These are phyloP conservation scores for Allomyces arbusculus DNA, from an alignment of 192 early-diverging fungal species.

Conservation along the genomic window DNA sequence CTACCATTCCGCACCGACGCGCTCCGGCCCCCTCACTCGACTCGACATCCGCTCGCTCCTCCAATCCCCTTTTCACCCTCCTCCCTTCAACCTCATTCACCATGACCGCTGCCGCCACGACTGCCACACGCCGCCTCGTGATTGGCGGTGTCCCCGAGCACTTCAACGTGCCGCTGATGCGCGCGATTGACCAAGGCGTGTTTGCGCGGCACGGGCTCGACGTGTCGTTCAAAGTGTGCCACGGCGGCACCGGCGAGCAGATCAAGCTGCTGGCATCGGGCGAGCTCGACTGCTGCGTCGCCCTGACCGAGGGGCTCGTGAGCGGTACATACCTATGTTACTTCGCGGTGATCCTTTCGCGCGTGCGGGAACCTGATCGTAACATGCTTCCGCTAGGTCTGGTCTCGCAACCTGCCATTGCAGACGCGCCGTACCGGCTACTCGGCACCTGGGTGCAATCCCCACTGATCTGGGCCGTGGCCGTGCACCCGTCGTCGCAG, in stretches of 20 bases:
- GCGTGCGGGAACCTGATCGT: too few relatives aligned
- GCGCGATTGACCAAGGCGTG: not conserved
- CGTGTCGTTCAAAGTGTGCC: not conserved
- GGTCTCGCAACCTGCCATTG: too few relatives aligned
- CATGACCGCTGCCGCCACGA: too few relatives aligned
- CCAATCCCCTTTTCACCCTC: too few relatives aligned
- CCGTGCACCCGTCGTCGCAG: not conserved
- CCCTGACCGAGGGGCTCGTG: not conserved
- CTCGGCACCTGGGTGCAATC: conserved; percentile 1
- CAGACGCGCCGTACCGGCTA: not conserved
- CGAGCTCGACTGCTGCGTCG: not conserved
- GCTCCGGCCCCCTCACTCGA: too few relatives aligned
- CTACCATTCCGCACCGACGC: too few relatives aligned
- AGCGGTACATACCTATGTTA: not conserved
- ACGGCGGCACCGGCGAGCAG: not conserved
- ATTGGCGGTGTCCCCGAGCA: conserved; percentile 4
- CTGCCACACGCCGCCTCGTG: not conserved
- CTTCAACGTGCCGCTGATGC: not conserved
- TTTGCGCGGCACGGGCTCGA: not conserved
- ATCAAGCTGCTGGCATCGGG: not conserved
- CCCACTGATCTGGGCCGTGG: conserved; percentile 2
- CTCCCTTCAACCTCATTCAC: too few relatives aligned
- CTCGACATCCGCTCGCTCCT: too few relatives aligned
- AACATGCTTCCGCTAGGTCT: too few relatives aligned
- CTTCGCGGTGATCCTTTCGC: not conserved